phyloP scores from a whole-genome alignment of 2,329 filamentous ascomycete genomes.

The Ascochyta fabae region DNA sequence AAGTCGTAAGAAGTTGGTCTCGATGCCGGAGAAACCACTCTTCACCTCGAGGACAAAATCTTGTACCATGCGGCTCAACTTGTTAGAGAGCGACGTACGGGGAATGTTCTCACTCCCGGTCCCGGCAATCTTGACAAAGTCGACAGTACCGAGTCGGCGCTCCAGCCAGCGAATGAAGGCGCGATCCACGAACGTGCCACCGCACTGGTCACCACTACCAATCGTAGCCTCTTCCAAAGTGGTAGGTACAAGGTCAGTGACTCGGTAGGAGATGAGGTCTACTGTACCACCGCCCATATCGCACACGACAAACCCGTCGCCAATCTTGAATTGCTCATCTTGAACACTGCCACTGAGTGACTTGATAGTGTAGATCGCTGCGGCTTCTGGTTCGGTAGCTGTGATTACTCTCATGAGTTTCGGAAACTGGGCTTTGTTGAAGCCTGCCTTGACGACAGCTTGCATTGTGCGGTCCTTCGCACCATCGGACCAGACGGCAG shows the following conservation, averaged over 20 bases:
- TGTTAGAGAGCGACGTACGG: conserved; percentile 20
- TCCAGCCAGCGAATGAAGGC: conserved; percentile 34
- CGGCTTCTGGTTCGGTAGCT: conserved; percentile 34
- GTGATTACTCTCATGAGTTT: conserved; percentile 15
- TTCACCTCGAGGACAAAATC: conserved; percentile 31
- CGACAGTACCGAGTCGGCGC: conserved; percentile 20
- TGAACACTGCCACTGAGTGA: conserved; percentile 18
- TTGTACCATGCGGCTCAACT: conserved; percentile 26
- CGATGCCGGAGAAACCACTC: conserved; percentile 27
- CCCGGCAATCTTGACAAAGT: conserved; percentile 31
- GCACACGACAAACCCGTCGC: conserved; percentile 36
- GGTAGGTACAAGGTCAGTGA: conserved; percentile 17
- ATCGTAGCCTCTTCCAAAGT: conserved; percentile 31
- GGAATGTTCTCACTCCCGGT: conserved; percentile 16
- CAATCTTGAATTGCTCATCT: conserved; percentile 16
- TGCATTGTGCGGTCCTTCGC: conserved; percentile 29
- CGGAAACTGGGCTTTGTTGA: conserved; percentile 20
- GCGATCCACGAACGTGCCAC: conserved; percentile 36
- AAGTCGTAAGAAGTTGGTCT: conserved; percentile 24
- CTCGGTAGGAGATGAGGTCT: conserved; percentile 36
- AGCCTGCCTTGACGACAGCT: conserved; percentile 29
- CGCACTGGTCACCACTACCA: conserved; percentile 36
- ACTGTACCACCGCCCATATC: conserved; percentile 43
- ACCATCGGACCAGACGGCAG: conserved; percentile 35
- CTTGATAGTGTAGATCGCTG: conserved; percentile 35